Evolutionary conservation across 2,329 filamentous ascomycete species (phyloP), one percentile per base, ranked within the genome.

Genomic region (Aspergillus ruber): DNA sequence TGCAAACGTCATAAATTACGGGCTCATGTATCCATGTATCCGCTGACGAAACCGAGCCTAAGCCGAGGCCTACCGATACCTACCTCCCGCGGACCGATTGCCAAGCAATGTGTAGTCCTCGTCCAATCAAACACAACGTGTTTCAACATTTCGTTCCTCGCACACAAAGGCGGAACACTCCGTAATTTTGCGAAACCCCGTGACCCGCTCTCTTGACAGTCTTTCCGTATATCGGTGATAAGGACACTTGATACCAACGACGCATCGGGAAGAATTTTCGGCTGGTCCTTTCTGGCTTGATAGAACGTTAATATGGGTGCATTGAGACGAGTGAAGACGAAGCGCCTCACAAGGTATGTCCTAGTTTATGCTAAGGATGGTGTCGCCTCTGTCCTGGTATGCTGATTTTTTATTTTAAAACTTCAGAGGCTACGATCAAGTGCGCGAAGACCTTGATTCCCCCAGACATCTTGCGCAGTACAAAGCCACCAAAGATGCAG

Each of bases 351-450:
- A 17, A 82, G 84, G 84, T 85, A 71, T 49, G 68, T 43, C 41
- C 43, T 29, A 46, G 48, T 40, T 39, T 27, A 12, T 32, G 27
- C 23, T 39, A 17, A 47, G 35, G 18, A 35, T 18, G 67, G 74
- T 73, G 50, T 65, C 18, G 20, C 35, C 33, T 21, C 9, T 18
- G 42, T 8, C 10, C 7, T 43, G 12, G 15, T 33, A 25, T 32
- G 36, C 15, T 36, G 32, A 44, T 15, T 70, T 42, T 66, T 69
- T 42, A 63, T 71, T 54, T 73, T n/a, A n/a, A n/a, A n/a, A n/a
- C n/a, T n/a, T 61, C 62, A 93, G 93, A 69, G 91, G 95, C 69
- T 78, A 96, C 62, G 93, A 98, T 70, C 90, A 97, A 73, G 83
- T 97, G 69, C 83, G 90, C 64, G 82, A 83, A 55, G 93, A 98